Conservation (phyloP, 2,329 filamentous ascomycete genomes). For the Colletotrichum phormii region DNA sequence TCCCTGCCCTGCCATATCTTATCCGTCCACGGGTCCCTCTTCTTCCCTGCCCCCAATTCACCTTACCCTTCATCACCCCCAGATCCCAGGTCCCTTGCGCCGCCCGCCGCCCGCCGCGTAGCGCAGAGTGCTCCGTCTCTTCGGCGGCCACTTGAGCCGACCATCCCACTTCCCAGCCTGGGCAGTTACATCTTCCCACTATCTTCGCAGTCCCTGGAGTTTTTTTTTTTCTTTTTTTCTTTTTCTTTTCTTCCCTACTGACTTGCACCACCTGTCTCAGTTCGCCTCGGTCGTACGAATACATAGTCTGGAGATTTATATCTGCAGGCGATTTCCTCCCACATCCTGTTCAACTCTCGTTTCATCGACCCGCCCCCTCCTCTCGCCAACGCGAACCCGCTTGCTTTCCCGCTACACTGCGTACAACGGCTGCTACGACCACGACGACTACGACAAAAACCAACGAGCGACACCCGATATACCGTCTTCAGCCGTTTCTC, state of each 20-base stretch:
- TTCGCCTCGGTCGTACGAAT: neutral
- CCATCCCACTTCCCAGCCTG: constrained; percentile 27
- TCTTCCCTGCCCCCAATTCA: neutral
- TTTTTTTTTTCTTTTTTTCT: neutral
- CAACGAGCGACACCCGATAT: constrained; percentile 19
- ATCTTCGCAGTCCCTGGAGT: neutral
- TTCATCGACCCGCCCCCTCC: neutral
- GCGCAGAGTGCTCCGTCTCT: constrained; percentile 17
- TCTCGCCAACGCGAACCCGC: neutral
- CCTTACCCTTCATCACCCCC: constrained; percentile 1
- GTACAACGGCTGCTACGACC: constrained; percentile 1
- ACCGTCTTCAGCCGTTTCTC: constrained; percentile 22
- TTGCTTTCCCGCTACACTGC: constrained; percentile 19
- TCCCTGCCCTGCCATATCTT: constrained; percentile 12
- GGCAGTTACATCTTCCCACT: constrained; percentile 24
- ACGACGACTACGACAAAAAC: neutral
- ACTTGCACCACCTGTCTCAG: constrained; percentile 27
- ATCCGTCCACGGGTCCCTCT: neutral
- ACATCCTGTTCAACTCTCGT: neutral
- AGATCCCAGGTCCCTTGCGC: constrained; percentile 21
- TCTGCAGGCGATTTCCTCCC: neutral
- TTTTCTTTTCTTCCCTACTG: neutral
- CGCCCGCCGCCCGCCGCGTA: neutral
- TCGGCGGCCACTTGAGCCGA: constrained; percentile 12
- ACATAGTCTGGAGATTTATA: neutral